These are phyloP conservation scores for Avicennia marina DNA, from an alignment of 257 asterid genomes.

Conservation along the genomic window DNA sequence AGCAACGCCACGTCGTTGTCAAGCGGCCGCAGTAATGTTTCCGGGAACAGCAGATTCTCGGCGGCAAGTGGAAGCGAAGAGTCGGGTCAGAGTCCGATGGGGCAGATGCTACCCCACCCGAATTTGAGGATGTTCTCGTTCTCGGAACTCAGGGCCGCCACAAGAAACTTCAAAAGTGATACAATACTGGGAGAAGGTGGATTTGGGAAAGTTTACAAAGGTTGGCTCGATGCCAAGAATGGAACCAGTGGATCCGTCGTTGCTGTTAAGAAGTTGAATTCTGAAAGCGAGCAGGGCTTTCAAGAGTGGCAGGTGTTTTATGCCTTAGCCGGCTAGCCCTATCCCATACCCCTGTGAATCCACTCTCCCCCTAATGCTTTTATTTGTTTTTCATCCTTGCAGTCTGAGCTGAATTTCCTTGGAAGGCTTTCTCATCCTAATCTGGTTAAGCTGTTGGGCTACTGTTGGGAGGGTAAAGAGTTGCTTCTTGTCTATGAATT, in stretches of 20 bases:
- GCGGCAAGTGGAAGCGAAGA: constrained; percentile 18
- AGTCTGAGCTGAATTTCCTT: constrained; percentile 83
- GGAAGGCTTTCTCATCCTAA: constrained; percentile 75
- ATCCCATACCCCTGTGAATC: neutral
- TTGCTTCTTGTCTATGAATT: constrained; percentile 76
- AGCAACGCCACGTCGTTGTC: constrained; percentile 21
- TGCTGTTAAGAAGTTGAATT: constrained; percentile 76
- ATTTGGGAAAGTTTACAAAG: constrained; percentile 74
- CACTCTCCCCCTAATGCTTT: neutral
- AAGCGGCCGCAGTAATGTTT: constrained; percentile 12
- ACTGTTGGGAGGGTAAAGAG: constrained; percentile 72
- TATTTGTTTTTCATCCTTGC: constrained; percentile 2
- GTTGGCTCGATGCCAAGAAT: constrained; percentile 58
- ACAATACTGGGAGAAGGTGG: constrained; percentile 41
- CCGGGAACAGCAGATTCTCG: constrained; percentile 29
- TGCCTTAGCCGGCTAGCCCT: neutral
- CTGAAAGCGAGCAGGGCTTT: constrained; percentile 67
- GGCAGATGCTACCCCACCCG: constrained; percentile 50
- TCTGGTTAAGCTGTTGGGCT: constrained; percentile 79
- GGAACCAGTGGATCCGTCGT: constrained; percentile 32
- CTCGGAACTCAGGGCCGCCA: constrained; percentile 32
- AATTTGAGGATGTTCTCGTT: constrained; percentile 28
- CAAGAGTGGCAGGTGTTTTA: constrained; percentile 73
- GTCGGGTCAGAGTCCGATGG: neutral
- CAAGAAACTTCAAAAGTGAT: constrained; percentile 38